Percentiles rank a stretch among this genome's conserved stretches.
phyloP scores from a whole-genome alignment of 1,284 basidiomycete species.

The Papiliotrema fonsecae region DNA sequence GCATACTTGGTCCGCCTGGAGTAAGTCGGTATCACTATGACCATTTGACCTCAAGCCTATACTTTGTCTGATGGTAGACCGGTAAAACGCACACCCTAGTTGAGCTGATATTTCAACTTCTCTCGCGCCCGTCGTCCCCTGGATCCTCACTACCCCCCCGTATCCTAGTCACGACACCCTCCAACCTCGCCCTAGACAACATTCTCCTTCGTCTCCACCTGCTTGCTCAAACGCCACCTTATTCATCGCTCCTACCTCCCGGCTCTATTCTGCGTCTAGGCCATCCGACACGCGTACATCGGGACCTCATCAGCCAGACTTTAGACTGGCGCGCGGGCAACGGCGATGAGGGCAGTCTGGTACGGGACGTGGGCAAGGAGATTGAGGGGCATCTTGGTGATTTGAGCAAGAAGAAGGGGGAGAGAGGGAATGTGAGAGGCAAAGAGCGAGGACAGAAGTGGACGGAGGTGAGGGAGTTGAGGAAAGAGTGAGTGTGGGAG shows the following conservation, averaged over 20 bases:
- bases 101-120: constrained; percentile 80
- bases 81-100: constrained; percentile 91
- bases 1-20: constrained; percentile 94
- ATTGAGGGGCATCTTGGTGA: constrained; percentile 63
- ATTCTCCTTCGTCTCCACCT: constrained; percentile 69
- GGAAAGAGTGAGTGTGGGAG: constrained; percentile 74
- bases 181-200: constrained; percentile 60
- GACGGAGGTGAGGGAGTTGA: constrained; percentile 81
- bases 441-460: constrained; percentile 79
- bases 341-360: constrained; percentile 72
- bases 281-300: constrained; percentile 88
- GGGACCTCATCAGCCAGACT: constrained; percentile 69
- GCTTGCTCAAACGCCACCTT: constrained; percentile 21
- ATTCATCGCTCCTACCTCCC: constrained; percentile 36
- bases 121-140: constrained; percentile 43
- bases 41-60: not conserved
- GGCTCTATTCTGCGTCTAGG: constrained; percentile 68
- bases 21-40: constrained; percentile 47
- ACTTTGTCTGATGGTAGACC: constrained; percentile 47
- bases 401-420: constrained; percentile 71
- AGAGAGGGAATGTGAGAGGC: constrained; percentile 57
- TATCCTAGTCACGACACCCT: constrained; percentile 53
- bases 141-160: constrained; percentile 43
- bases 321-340: constrained; percentile 79
- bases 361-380: constrained; percentile 79